Base-by-base conservation (phyloP, 495 filamentous ascomycete genomes). In the Platismatia glauca region DNA sequence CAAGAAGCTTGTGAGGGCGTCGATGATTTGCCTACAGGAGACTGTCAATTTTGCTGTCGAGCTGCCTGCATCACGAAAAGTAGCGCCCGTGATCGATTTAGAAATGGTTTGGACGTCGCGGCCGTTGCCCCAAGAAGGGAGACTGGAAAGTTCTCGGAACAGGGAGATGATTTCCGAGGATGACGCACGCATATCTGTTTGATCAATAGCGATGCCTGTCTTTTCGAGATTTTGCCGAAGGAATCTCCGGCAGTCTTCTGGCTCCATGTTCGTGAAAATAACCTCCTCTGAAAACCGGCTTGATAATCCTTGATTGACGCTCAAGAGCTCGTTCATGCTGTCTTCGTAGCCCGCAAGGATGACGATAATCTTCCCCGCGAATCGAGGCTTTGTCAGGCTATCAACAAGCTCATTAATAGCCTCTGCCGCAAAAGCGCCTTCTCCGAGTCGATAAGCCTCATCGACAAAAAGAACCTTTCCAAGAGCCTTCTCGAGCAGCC, bases 401-500 rank as follows among this genome's bases (percentile, higher is more conserved):
- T 89, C 85, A 0, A 89, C 84, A 13, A 92, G 73, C 73, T 91
- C 87, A 55, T 89, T 82, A 69, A 90, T 83, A 0, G 87, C 89
- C 69, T 90, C 89, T 57, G 82, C 81, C 0, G 82, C 86, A 64
- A 84, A 90, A 3, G 73, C 67, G 0, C 75, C 78, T 7, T 81
- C 78, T 3, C 69, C 77, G 22, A 86, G 77, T 1, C 82, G 74
- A 64, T 86, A 86, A 0, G 84, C 84, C 70, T 86, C 84, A 65
- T 86, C 84, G 22, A 86, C 74, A 64, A 86, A 82, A 0, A 87
- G 76, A 7, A 87, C 77, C 60, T 83, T 85, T 8, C 84, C 84
- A 0, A 86, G 68, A 46, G 66, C 75, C 22, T 72, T 69, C 52
- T 79, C 74, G 0, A 81, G 66, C 20, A 70, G 48, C 35, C 74